Conservation (phyloP, 371 early-diverging fungal species). For the Mucor mucedo region DNA sequence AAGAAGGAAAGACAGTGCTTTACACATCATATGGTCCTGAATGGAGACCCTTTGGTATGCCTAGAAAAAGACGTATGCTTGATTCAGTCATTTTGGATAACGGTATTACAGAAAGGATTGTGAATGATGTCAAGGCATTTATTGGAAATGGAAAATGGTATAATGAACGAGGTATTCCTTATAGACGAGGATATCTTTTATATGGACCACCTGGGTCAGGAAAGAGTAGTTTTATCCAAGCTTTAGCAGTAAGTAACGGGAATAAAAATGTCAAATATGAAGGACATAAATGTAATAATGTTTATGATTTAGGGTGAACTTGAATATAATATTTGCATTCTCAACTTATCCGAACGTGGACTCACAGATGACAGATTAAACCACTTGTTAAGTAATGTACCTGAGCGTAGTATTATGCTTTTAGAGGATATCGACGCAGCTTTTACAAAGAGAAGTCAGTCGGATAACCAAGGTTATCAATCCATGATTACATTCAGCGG, state of each 20-base stretch:
- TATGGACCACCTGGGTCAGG: conserved; percentile 99
- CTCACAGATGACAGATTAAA: conserved; percentile 96
- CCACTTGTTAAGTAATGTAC: conserved; percentile 91
- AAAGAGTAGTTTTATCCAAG: conserved; percentile 98
- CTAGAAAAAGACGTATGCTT: conserved; percentile 83
- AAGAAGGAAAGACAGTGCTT: conserved; percentile 94
- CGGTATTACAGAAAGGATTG: conserved; percentile 77
- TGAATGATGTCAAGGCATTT: conserved; percentile 87
- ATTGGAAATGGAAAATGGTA: conserved; percentile 94
- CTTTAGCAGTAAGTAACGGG: conserved; percentile 75
- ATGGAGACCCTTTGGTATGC: conserved; percentile 97
- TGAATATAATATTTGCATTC: conserved; percentile 97
- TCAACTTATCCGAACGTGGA: conserved; percentile 93
- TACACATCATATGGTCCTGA: conserved; percentile 95
- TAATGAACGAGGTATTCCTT: conserved; percentile 93
- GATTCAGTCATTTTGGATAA: conserved; percentile 86
- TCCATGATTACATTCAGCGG: conserved; percentile 99
- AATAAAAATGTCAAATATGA: not conserved
- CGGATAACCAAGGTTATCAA: conserved; percentile 74
- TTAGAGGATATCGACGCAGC: conserved; percentile 99
- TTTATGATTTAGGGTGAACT: conserved; percentile 70
- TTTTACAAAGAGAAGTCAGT: conserved; percentile 74
- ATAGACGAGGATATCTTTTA: conserved; percentile 96
- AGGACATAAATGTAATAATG: not conserved
- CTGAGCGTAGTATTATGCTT: conserved; percentile 94